These are phyloP conservation scores for Ophiostoma sp. DNA, from an alignment of 2,329 filamentous ascomycete genomes.

Conservation along the genomic window DNA sequence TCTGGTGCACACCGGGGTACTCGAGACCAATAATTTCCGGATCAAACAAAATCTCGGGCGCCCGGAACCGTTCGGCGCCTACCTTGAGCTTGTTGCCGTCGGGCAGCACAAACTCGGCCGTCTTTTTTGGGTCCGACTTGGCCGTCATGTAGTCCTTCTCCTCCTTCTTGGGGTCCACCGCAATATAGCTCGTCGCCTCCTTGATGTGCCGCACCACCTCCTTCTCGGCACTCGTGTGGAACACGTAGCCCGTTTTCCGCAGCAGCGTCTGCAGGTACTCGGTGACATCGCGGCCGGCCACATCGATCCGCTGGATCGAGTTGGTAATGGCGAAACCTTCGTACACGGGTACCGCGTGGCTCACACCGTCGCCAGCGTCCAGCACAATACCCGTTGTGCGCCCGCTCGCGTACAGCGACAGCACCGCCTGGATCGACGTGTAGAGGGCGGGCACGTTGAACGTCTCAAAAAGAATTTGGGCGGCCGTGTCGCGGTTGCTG, in stretches of 20 bases:
- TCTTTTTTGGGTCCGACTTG: constrained; percentile 75
- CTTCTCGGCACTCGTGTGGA: constrained; percentile 98
- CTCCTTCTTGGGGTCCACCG: constrained; percentile 85
- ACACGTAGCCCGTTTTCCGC: constrained; percentile 88
- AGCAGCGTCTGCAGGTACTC: constrained; percentile 90
- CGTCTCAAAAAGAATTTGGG: constrained; percentile 97
- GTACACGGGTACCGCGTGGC: constrained; percentile 95
- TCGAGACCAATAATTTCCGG: constrained; percentile 96
- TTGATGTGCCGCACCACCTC: constrained; percentile 98
- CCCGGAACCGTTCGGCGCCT: constrained; percentile 90
- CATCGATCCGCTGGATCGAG: constrained; percentile 92
- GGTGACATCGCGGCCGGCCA: constrained; percentile 92
- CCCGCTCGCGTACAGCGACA: constrained; percentile 93
- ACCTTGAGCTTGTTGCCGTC: constrained; percentile 94
- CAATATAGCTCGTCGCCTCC: constrained; percentile 90
- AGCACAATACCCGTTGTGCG: constrained; percentile 95
- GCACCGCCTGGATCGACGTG: constrained; percentile 93
- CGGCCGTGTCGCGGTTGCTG: constrained; percentile 92
- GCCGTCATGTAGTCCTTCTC: constrained; percentile 92
- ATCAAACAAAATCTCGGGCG: constrained; percentile 95
- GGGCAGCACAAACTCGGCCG: constrained; percentile 83
- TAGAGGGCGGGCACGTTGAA: constrained; percentile 97
- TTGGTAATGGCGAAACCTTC: constrained; percentile 97
- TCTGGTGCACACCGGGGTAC: constrained; percentile 96
- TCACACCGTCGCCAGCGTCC: constrained; percentile 93